Base-by-base conservation (phyloP, 2,329 filamentous ascomycete species). In the Pseudocercospora eumusae region DNA sequence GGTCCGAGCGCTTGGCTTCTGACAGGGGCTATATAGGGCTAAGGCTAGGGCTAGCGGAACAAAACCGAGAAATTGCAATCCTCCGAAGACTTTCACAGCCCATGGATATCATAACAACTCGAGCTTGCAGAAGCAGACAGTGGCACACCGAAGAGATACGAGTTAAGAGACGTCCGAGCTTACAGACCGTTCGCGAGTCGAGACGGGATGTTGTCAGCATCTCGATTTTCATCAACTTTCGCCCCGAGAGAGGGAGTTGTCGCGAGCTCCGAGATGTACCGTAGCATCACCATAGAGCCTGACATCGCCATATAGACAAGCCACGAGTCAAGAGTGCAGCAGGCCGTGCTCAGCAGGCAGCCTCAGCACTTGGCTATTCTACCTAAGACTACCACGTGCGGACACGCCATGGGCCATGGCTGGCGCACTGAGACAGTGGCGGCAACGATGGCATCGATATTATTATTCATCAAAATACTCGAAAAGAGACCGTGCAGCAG, bases 181-280 rank as follows among this genome's bases (percentile, higher is more conserved):
- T 57, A 40, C 40, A 23, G 27, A 47, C 36, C 40, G 40, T 23
- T 28, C 55, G 36, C 42, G 11, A 33, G 28, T 49, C 23, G 54
- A 50, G 45, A 23, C 45, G 45, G 21, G 18, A 11, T 49, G n/a
- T 23, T 23, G 23, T 49, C n/a, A 18, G n/a, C 42, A 45, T 21
- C 15, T 45, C 15, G 15, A 45, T 27, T 13, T 20, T n/a, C n/a
- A n/a, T 21, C 28, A 31, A 31, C 28, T 49, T 23, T 21, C 45
- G 45, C 45, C 23, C 18, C 45, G 45, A n/a, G 40, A 44, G 23
- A 49, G 45, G 84, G 61, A 83, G 86, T 23, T 81, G 83, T 54
- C 79, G 79, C 18, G 80, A 81, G 74, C 79, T 75, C 70, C 82
- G 85, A 70, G 84, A 86, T 81, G 83, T 86, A 49, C n/a, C 86